Evolutionary conservation across 164 flowering plant genomes (phyloP).

Genomic region (Saururus chinensis): DNA sequence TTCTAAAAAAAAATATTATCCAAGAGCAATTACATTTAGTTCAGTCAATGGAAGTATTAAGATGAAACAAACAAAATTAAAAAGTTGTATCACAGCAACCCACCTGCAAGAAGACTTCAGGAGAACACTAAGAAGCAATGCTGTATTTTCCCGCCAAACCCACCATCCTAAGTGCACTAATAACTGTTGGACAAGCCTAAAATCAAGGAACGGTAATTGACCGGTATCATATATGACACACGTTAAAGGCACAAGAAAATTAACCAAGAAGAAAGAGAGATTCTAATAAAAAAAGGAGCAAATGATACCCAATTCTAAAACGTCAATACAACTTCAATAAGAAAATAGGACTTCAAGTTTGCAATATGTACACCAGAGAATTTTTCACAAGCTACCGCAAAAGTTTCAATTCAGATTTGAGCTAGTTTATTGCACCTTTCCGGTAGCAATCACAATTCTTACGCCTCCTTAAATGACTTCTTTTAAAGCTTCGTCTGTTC

Average conservation of each 20-base stretch:
- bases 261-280: not conserved
- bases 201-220: not conserved
- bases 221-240: not conserved
- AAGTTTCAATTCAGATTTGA: not conserved
- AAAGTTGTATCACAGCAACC: constrained; percentile 1
- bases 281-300: not conserved
- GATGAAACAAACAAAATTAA: no score
- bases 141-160: constrained; percentile 80
- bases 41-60: no score
- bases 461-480: constrained; percentile 79
- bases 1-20: no score
- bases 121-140: constrained; percentile 59
- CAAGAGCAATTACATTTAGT: no score
- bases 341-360: not conserved
- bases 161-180: constrained; percentile 43
- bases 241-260: no score
- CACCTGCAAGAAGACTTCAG: constrained; percentile 96
- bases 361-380: not conserved
- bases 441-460: constrained; percentile 87
- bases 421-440: constrained; percentile 48
- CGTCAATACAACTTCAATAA: no score
- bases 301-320: no score
- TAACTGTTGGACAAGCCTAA: constrained; percentile 76
- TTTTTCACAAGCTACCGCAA: no score
- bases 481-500: constrained; percentile 63